Evolutionary conservation across 345 rosid genomes (phyloP), one percentile per base, ranked within the genome.

Genomic region (Eutrema heterophyllum): DNA sequence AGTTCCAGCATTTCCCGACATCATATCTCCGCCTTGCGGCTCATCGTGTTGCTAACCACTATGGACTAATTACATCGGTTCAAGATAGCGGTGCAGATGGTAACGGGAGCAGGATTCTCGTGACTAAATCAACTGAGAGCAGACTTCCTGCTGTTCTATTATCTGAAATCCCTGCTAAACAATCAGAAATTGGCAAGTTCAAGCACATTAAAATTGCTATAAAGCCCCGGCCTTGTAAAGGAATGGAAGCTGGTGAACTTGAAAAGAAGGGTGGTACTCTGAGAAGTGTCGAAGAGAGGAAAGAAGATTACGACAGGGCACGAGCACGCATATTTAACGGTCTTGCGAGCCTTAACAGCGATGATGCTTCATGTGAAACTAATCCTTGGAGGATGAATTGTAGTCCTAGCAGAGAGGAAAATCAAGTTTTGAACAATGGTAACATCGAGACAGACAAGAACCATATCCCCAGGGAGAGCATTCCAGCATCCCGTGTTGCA

Each of bases 11-110:
- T 80, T 91, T 89, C 16, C 93, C 97, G 10, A 91, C 93, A 61
- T 91, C 96, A 21, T 94, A 91, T 60, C 97, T 91, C 33, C 87
- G 96, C 69, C 93, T 94, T 49, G 96, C 95, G 7, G 98, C 96
- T 4, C 97, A 91, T 59, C 94, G 97, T 21, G 96, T 88, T 70
- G 96, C 95, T 58, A 97, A 89, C 71, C 92, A 93, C 85, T 91
- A 93, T 78, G 97, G 94, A 62, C 78, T 93, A 54, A 68, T 84
- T 49, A 87, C 98, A 53, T 83, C 85, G 84, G 96, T 88, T 76
- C 93, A 86, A 69, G 93, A 88, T 35, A 77, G 60, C 68, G 83
- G 87, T 69, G 68, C 84, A 44, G 96, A 86, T 76, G 96, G 96
- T 39, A 64, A 71, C 30, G 83, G 80, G 63, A 88, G 83, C 61